Conservation (phyloP, 2,329 filamentous ascomycete species). For the Cladosporium colombiae region DNA sequence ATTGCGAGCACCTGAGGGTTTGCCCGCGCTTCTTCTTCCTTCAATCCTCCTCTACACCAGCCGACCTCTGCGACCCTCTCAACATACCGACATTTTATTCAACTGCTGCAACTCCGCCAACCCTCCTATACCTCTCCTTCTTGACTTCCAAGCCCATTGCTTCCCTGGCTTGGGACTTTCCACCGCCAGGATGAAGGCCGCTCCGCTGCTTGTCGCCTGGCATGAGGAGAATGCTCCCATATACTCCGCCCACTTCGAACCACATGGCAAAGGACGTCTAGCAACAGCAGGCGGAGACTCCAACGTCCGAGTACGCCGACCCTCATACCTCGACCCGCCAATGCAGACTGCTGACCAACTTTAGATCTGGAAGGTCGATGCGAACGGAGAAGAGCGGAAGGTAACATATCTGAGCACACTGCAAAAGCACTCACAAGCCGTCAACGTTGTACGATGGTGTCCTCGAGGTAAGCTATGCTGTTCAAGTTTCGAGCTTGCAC, state of each 20-base stretch:
- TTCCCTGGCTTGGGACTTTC: conserved; percentile 1
- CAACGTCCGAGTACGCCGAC: conserved; percentile 73
- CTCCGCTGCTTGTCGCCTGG: conserved; percentile 96
- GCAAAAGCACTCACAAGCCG: conserved; percentile 90
- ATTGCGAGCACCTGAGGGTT: neutral
- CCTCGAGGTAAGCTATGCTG: conserved; percentile 69
- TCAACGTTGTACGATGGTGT: conserved; percentile 96
- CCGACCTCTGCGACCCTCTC: neutral
- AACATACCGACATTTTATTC: neutral
- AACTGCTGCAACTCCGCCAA: neutral
- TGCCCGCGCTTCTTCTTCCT: conserved; percentile 6
- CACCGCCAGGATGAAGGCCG: conserved; percentile 75
- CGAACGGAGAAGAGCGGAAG: conserved; percentile 79
- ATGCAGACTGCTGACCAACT: conserved; percentile 19
- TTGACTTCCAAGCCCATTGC: neutral
- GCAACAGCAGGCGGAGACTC: conserved; percentile 96
- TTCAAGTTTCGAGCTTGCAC: neutral
- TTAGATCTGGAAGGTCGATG: conserved; percentile 88
- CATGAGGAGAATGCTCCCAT: conserved; percentile 96
- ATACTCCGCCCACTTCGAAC: conserved; percentile 96
- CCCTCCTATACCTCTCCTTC: neutral
- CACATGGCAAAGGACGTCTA: conserved; percentile 83
- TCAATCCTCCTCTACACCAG: neutral
- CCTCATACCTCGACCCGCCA: neutral
- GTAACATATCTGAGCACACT: conserved; percentile 91